Evolutionary conservation across 371 early-diverging fungal genomes (phyloP).

Genomic region (Mortierella sp.): DNA sequence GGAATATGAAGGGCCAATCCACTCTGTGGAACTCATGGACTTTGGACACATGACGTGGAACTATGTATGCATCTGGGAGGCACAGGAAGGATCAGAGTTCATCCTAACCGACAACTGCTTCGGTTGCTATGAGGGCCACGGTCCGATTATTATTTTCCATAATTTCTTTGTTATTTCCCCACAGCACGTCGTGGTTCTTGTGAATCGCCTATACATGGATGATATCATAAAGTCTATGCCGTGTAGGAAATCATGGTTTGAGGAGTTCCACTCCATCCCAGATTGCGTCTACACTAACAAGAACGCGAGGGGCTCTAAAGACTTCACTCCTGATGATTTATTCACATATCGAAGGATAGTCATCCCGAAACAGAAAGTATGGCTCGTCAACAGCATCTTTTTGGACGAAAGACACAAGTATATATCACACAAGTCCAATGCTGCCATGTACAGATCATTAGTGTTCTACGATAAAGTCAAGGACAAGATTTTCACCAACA

Average conservation of each 20-base stretch:
- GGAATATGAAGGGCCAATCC: constrained; percentile 18
- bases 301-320: background rate
- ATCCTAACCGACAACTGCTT: constrained; percentile 27
- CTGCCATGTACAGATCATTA: constrained; percentile 25
- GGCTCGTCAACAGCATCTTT: constrained; percentile 29
- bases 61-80: constrained; percentile 36
- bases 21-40: constrained; percentile 15
- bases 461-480: constrained; percentile 22
- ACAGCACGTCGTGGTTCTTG: constrained; percentile 26
- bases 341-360: constrained; percentile 31
- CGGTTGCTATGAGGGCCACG: constrained; percentile 17
- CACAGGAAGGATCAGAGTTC: constrained; percentile 34
- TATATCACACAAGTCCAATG: constrained; percentile 19
- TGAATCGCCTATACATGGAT: constrained; percentile 13
- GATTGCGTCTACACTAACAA: constrained; percentile 12
- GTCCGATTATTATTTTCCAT: constrained; percentile 3
- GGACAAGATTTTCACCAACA: background rate
- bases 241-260: constrained; percentile 20
- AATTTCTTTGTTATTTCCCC: constrained; percentile 36
- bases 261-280: constrained; percentile 20
- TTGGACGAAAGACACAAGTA: constrained; percentile 24
- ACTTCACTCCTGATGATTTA: constrained; percentile 15
- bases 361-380: constrained; percentile 23
- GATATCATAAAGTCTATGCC: background rate
- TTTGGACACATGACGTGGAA: background rate